Evolutionary conservation across 2,329 filamentous ascomycete genomes (phyloP), one percentile per base, ranked within the genome.

Genomic region (Cladophialophora carrionii): DNA sequence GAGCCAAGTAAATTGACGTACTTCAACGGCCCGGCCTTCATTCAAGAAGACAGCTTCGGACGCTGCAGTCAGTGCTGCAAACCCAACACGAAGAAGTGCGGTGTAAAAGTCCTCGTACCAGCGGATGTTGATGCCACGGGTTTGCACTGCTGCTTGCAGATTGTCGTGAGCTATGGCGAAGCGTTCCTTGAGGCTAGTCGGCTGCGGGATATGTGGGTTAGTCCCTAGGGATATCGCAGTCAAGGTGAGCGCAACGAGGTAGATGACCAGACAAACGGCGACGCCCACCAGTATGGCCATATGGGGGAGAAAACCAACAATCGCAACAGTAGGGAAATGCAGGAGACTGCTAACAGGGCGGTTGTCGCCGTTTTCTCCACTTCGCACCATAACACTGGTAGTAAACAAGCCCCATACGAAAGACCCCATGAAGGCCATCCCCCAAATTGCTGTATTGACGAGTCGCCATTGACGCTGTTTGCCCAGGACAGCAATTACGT

Each of bases 71-170:
- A 98, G 87, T 12, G 94, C 88, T 10, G 88, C 88, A 74, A 97
- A 97, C 0, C 95, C 95, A 41, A 92, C 87, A 65, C 93, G 88
- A 2, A 98, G 83, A 4, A 98, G 81, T 0, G 92, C 90, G 0
- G 92, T 96, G 75, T 98, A 99, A 74, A 98, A 97, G 75, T 99
- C 95, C 82, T 98, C 96, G 62, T 92, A 88, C 81, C 90, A 88
- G 51, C 88, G 91, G 61, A 98, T 86, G 12, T 88, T 87, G 43
- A 97, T 86, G 46, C 90, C 88, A 1, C 90, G 90, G 24, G 97
- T 83, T 12, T 95, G 92, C 2, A 94, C 87, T 65, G 95, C 95
- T 1, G 93, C 93, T 77, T 97, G 93, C 83, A 98, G 89, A 71
- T 98, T 98, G 56, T 86, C 86, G 73, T 96, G 92, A 0, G 94